Evolutionary conservation across 768 basidiomycete genomes (phyloP), one percentile per base, ranked within the genome.

Genomic region (Nidularia sp.): DNA sequence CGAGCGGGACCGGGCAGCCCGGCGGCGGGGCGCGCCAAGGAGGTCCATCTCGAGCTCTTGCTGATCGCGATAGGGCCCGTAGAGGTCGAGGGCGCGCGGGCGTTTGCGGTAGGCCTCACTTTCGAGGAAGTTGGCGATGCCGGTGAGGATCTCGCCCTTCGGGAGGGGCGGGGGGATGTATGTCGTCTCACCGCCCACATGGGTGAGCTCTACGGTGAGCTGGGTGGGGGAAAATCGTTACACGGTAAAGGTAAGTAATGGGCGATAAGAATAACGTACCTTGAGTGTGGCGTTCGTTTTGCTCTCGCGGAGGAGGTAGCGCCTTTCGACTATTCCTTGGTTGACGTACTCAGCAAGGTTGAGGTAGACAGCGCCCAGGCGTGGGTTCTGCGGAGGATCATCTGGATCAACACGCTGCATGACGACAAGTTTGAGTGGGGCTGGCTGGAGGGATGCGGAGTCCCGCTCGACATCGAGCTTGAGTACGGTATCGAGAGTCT

Each of bases 201-300:
- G 60, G 46, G 64, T 77, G 51, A 84, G 69, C 57, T 78, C 75
- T 34, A 88, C 75, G 4, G 85, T 80, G 6, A 29, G 25, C 25
- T 29, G 4, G 25, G 4, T 29, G 25, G 4, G 25, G 25, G 25
- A 4, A 4, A 29, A 29, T 29, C 25, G 4, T 4, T 29, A 29
- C 90, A 71, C 81, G 88, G 57, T 5, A 47, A 9, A 48, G 39
- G 2, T 33, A 41, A 47, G 41, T 34, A 41, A 45, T 52, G 31
- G 33, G 35, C n/a, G 39, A 47, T 47, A 25, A 34, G 35, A 25
- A 36, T 45, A 8, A 58, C 69, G 9, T 43, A 87, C 85, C 74
- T 86, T 86, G 46, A 92, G 72, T 5, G 84, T 86, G 1, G 90
- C 88, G 57, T 92, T 92, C 36, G 83, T 88, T 67, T 87, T 89